phyloP scores from a whole-genome alignment of 2,329 filamentous ascomycete species.

The Alternaria brassicae region DNA sequence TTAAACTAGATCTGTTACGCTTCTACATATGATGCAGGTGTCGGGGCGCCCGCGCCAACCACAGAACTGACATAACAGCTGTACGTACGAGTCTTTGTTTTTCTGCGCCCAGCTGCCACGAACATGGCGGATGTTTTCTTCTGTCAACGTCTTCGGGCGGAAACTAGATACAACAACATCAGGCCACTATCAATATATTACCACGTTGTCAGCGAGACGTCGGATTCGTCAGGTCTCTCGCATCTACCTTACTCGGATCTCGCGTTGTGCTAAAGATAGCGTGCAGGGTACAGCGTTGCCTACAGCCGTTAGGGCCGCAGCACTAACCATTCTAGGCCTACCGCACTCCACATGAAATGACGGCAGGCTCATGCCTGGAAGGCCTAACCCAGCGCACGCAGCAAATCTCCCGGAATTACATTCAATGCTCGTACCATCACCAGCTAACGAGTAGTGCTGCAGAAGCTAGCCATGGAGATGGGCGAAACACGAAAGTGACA shows the following conservation, averaged over 20 bases:
- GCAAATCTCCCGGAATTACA: background rate
- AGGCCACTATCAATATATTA: background rate
- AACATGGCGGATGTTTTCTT: too few relatives aligned
- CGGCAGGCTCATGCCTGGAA: background rate
- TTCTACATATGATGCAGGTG: too few relatives aligned
- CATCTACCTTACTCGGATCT: background rate
- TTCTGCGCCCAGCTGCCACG: too few relatives aligned
- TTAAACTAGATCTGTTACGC: too few relatives aligned
- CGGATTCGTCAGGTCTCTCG: background rate
- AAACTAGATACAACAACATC: background rate
- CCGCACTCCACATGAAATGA: slow-evolving; percentile 9
- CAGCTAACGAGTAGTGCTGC: background rate
- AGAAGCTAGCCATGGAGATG: background rate
- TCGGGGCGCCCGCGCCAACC: too few relatives aligned
- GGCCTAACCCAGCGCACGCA: background rate
- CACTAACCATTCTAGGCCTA: slow-evolving; percentile 7
- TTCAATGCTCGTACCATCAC: background rate
- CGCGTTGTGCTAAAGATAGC: slow-evolving; percentile 1
- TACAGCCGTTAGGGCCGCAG: slow-evolving; percentile 8
- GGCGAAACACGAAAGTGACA: background rate
- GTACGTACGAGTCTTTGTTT: too few relatives aligned
- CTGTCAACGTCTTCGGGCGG: too few relatives aligned
- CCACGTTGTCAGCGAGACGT: background rate
- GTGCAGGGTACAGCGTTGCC: background rate
- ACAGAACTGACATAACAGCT: too few relatives aligned